These are phyloP conservation scores for Coriolopsis trogii DNA, from an alignment of 1,284 basidiomycete species.

Conservation along the genomic window DNA sequence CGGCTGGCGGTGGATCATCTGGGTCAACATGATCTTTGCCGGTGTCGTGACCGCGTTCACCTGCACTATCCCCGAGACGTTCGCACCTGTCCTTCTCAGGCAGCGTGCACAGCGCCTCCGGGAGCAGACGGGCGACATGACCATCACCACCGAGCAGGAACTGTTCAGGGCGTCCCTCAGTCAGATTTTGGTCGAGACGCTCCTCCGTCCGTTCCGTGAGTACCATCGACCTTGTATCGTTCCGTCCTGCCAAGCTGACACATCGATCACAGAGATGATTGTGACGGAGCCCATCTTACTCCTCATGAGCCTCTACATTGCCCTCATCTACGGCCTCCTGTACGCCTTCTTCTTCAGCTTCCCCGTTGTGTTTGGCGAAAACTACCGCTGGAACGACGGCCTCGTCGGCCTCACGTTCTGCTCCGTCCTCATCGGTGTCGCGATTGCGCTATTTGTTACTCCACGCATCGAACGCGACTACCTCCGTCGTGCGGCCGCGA, in stretches of 20 bases:
- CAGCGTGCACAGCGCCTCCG: conserved; percentile 32
- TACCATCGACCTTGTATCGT: neutral
- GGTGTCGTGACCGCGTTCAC: conserved; percentile 44
- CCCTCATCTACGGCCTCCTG: conserved; percentile 67
- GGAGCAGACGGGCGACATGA: conserved; percentile 44
- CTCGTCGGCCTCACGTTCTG: conserved; percentile 72
- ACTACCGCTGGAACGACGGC: conserved; percentile 57
- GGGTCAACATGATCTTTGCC: conserved; percentile 57
- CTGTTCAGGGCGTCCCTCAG: conserved; percentile 57
- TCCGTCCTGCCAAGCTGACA: neutral
- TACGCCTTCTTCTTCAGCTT: conserved; percentile 62
- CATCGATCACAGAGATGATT: conserved; percentile 50
- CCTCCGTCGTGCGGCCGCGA: conserved; percentile 38
- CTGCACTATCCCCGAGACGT: conserved; percentile 57
- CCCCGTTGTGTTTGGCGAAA: conserved; percentile 56
- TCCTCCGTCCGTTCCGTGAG: conserved; percentile 49
- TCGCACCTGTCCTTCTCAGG: conserved; percentile 53
- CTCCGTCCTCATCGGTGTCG: conserved; percentile 69
- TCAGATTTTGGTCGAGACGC: conserved; percentile 46
- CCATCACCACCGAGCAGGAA: conserved; percentile 64
- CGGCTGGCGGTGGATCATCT: conserved; percentile 50
- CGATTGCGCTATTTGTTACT: conserved; percentile 52
- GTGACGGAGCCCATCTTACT: conserved; percentile 67
- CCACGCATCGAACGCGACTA: conserved; percentile 40
- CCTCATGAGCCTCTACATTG: conserved; percentile 69